A percentile compares a stretch with the other conserved stretches of the same genome.
phyloP scores from a whole-genome alignment of 768 basidiomycete genomes.

The Panellus pusillus region DNA sequence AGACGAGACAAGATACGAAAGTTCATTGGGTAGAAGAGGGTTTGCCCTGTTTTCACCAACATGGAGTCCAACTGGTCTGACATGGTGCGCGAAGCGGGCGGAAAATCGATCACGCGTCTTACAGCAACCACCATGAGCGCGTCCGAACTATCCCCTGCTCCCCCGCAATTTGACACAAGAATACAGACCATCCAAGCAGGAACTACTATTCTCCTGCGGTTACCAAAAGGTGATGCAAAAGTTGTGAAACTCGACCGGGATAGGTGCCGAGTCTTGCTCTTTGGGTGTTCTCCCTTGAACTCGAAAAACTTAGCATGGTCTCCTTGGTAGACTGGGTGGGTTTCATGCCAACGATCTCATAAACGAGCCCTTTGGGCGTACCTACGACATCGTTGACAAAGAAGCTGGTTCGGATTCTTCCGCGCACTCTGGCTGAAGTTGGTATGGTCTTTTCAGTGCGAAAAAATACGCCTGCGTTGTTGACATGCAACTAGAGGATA shows the following conservation, averaged over 20 bases:
- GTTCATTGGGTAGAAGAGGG: slow-evolving; percentile 53
- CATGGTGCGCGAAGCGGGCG: not conserved
- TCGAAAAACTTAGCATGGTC: slow-evolving; percentile 49
- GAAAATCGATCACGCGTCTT: slow-evolving; percentile 3
- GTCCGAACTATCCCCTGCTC: slow-evolving; percentile 1
- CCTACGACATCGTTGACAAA: slow-evolving; percentile 84
- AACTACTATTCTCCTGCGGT: slow-evolving; percentile 73
- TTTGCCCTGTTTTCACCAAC: slow-evolving; percentile 29
- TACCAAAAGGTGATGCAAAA: slow-evolving; percentile 81
- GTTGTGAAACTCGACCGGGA: slow-evolving; percentile 72
- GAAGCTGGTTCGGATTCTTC: slow-evolving; percentile 60
- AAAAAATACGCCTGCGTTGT: not conserved
- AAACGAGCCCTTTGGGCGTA: slow-evolving; percentile 81
- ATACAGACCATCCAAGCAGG: slow-evolving; percentile 54
- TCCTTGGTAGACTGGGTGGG: slow-evolving; percentile 84
- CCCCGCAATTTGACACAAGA: slow-evolving; percentile 22
- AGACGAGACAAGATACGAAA: slow-evolving; percentile 49
- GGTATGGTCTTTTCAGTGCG: slow-evolving; percentile 47
- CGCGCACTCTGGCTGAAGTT: slow-evolving; percentile 72
- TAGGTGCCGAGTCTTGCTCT: slow-evolving; percentile 48
- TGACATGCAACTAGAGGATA: slow-evolving; percentile 71
- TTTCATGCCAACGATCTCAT: slow-evolving; percentile 80
- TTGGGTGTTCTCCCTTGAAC: slow-evolving; percentile 5
- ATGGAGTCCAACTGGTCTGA: slow-evolving; percentile 28
- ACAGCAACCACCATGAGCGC: slow-evolving; percentile 12